Evolutionary conservation across 2,329 filamentous ascomycete genomes (phyloP).

Genomic region (Aspergillus novoparasiticus): DNA sequence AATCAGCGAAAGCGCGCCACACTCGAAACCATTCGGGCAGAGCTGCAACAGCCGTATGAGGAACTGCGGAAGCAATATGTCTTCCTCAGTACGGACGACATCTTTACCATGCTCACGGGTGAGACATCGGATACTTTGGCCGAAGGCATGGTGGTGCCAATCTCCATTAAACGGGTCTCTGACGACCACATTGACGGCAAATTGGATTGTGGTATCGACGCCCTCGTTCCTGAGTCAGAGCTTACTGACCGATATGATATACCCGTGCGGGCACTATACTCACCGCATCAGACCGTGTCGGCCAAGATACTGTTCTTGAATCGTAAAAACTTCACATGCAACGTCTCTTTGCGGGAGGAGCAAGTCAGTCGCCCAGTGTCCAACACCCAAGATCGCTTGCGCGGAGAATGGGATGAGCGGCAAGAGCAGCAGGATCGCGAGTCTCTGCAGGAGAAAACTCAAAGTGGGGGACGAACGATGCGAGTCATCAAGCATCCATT

Average conservation of each 20-base stretch:
- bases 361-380: slow-evolving; percentile 73
- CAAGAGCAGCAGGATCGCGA: slow-evolving; percentile 83
- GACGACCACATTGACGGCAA: slow-evolving; percentile 92
- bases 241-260: slow-evolving; percentile 71
- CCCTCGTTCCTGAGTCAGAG: slow-evolving; percentile 79
- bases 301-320: slow-evolving; percentile 88
- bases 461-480: slow-evolving; percentile 80
- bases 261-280: slow-evolving; percentile 72
- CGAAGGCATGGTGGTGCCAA: slow-evolving; percentile 89
- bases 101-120: slow-evolving; percentile 96
- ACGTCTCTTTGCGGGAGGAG: slow-evolving; percentile 82
- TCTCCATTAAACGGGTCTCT: slow-evolving; percentile 84
- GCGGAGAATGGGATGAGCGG: slow-evolving; percentile 82
- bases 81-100: slow-evolving; percentile 69
- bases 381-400: slow-evolving; percentile 69
- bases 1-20: slow-evolving; percentile 94
- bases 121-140: slow-evolving; percentile 82
- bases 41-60: slow-evolving; percentile 90
- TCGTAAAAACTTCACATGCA: slow-evolving; percentile 79
- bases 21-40: slow-evolving; percentile 91
- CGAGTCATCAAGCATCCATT: slow-evolving; percentile 97
- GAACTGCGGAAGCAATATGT: slow-evolving; percentile 83
- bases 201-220: slow-evolving; percentile 92
- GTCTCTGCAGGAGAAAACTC: slow-evolving; percentile 81
- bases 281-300: slow-evolving; percentile 79